Base-by-base conservation (phyloP, 225 moss, liverwort and hornwort genomes). In the Polytrichum formosum region DNA sequence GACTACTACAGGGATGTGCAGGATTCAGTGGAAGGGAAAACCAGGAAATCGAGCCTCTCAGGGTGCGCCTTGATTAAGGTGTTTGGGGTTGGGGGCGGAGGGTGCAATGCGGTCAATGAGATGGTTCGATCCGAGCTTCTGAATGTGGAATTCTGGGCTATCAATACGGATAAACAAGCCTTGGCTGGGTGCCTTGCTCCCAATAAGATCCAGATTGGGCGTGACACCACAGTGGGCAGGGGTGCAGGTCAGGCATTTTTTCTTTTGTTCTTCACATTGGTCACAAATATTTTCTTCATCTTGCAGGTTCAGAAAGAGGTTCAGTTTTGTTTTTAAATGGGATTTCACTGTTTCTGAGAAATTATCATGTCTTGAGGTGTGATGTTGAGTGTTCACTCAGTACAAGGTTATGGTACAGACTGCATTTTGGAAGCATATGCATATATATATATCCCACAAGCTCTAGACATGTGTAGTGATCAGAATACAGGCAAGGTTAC, bases 61-160 rank as follows among this genome's bases (percentile, higher is more conserved):
- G 91, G 91, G 6, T 77, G 79, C 28, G 91, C 91, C 28, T 85
- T 81, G 55, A 92, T 92, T 79, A 92, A 92, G 76, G 87, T 92
- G 46, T 84, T 92, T 63, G 91, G 91, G 21, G 89, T 92, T 29
- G 91, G 91, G 25, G 91, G 91, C 37, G 91, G 91, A 26, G 91
- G 91, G 18, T 92, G 91, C 64, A 92, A 92, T 72, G 91, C 91
- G 16, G 91, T 92, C 61, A 90, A 92, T 56, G 91, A 92, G 68
- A 92, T 92, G 91, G 87, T 92, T 69, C 76, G 85, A 61, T 87
- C 91, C 1, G 83, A 89, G 83, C 87, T 92, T 23, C 67, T 87
- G 46, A 92, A 92, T 59, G 91, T 92, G 18, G 91, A 92, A 64
- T 92, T 92, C 70, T 92, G 91, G 91, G 87, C 90, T 7, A 64